phyloP scores from a whole-genome alignment of 2,329 filamentous ascomycete species.

The Huntiella decipiens region DNA sequence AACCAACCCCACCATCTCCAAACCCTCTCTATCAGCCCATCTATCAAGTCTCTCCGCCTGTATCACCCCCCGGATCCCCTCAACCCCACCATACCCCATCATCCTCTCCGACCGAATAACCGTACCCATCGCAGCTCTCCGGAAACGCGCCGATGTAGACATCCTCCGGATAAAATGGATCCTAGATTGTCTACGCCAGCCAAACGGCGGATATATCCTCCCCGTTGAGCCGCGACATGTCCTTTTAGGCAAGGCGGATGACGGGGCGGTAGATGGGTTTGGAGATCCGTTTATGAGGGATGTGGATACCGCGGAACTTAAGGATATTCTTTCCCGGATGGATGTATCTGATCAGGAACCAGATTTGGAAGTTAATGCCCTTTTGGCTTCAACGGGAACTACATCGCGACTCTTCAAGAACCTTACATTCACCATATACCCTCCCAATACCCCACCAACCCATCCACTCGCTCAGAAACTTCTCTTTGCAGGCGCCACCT shows the following conservation, averaged over 20 bases:
- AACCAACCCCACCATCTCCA: constrained; percentile 40
- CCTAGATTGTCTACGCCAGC: constrained; percentile 54
- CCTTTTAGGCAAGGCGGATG: constrained; percentile 36
- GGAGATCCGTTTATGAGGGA: constrained; percentile 73
- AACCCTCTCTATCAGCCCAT: constrained; percentile 59
- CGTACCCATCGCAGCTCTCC: constrained; percentile 67
- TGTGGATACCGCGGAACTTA: constrained; percentile 39
- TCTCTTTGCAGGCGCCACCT: too few relatives aligned
- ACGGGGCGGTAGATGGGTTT: constrained; percentile 48
- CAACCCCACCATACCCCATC: constrained; percentile 19
- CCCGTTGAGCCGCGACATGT: constrained; percentile 45
- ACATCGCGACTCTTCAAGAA: too few relatives aligned
- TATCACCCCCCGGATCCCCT: constrained; percentile 15
- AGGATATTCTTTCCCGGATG: constrained; percentile 20
- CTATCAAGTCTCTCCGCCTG: constrained; percentile 38
- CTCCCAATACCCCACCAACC: too few relatives aligned
- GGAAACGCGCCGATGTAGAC: constrained; percentile 50
- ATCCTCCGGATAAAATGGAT: constrained; percentile 72
- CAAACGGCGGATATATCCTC: constrained; percentile 40
- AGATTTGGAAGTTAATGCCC: too few relatives aligned
- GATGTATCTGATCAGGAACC: too few relatives aligned
- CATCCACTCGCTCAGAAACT: too few relatives aligned
- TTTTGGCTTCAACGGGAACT: too few relatives aligned
- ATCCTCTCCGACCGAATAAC: constrained; percentile 62
- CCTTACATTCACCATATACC: too few relatives aligned